These are phyloP conservation scores for Noccaea bulbosa DNA, from an alignment of 345 rosid species.

Conservation along the genomic window DNA sequence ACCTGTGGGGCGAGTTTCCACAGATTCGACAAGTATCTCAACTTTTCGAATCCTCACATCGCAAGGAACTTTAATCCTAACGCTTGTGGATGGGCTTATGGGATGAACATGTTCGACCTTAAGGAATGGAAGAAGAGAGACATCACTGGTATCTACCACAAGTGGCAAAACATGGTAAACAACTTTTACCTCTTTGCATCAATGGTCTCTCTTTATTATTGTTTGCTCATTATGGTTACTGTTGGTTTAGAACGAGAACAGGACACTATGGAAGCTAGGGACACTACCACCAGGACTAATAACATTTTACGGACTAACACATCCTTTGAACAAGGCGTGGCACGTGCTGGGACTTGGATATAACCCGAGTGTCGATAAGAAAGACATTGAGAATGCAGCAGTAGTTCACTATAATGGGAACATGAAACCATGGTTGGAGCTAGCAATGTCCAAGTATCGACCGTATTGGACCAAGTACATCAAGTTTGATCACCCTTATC, in stretches of 20 bases:
- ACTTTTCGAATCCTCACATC: conserved; percentile 92
- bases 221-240: conserved; percentile 23
- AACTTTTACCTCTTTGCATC: conserved; percentile 12
- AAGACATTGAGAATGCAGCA: conserved; percentile 89
- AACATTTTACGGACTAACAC: conserved; percentile 85
- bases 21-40: conserved; percentile 93
- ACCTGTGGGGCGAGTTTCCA: conserved; percentile 99
- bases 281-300: conserved; percentile 98
- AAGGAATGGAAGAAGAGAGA: conserved; percentile 92
- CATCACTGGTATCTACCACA: conserved; percentile 96
- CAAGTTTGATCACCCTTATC: conserved; percentile 86
- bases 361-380: conserved; percentile 79
- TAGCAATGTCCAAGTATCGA: conserved; percentile 94
- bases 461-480: conserved; percentile 89
- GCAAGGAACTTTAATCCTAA: conserved; percentile 87
- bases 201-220: conserved; percentile 1
- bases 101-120: conserved; percentile 96
- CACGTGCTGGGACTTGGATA: conserved; percentile 98
- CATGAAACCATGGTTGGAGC: conserved; percentile 99
- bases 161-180: conserved; percentile 97
- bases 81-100: conserved; percentile 99
- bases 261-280: conserved; percentile 97
- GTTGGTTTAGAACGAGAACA: conserved; percentile 78
- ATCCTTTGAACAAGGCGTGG: conserved; percentile 93
- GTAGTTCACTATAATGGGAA: conserved; percentile 97